Conservation (phyloP, 495 filamentous ascomycete species). For the Penicillium ucsense region DNA sequence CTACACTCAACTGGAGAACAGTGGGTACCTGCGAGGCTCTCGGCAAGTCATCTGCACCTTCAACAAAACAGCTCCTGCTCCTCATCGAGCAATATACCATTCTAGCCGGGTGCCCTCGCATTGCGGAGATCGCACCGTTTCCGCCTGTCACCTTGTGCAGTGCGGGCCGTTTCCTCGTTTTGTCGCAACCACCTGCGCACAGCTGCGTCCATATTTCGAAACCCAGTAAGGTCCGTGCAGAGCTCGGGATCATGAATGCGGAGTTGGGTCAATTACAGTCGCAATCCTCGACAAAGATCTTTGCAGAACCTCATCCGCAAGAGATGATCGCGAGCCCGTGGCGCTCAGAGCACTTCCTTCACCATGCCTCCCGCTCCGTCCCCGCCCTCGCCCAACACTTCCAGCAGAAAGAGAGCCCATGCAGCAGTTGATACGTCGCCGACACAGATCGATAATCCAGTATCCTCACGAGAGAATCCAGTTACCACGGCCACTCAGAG, state of each 20-base stretch:
- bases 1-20: too few species aligned
- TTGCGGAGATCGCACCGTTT: conserved; percentile 11
- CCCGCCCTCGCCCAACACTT: conserved; percentile 25
- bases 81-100: conserved; percentile 10
- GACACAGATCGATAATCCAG: conserved; percentile 11
- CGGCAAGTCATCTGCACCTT: too few species aligned
- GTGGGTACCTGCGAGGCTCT: too few species aligned
- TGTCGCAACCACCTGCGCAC: conserved; percentile 3
- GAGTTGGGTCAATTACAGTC: conserved; percentile 13
- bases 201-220: conserved; percentile 2
- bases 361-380: conserved; percentile 33
- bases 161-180: conserved; percentile 10
- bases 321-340: conserved; percentile 30
- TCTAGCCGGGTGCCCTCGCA: conserved; percentile 7
- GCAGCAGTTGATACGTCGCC: conserved; percentile 16
- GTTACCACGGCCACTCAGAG: conserved; percentile 7
- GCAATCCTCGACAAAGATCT: conserved; percentile 20
- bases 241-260: conserved; percentile 27
- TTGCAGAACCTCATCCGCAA: conserved; percentile 19
- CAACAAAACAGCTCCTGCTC: not conserved
- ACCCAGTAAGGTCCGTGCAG: not conserved
- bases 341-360: conserved; percentile 15
- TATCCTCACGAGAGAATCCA: conserved; percentile 9
- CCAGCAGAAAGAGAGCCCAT: conserved; percentile 35
- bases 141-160: not conserved